A percentile compares a stretch with the other conserved stretches of the same genome.
These are phyloP conservation scores for Hamigera avellanea DNA, from an alignment of 495 filamentous ascomycete species.

Conservation along the genomic window DNA sequence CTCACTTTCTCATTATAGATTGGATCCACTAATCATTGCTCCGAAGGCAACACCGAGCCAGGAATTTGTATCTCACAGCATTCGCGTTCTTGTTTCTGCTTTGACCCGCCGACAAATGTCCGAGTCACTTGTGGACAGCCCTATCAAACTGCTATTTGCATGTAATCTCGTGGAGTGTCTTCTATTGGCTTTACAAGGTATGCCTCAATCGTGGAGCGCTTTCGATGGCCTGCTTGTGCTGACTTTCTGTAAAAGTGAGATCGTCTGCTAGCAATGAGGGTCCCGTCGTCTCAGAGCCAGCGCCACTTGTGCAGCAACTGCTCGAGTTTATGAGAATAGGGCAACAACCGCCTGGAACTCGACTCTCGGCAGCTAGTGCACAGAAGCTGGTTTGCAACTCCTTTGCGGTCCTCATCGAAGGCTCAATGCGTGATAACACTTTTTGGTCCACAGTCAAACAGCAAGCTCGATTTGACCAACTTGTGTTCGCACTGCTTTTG, in stretches of 20 bases:
- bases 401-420: constrained; percentile 54
- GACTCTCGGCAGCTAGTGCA: constrained; percentile 5
- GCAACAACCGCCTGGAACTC: constrained; percentile 3
- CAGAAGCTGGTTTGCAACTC: constrained; percentile 37
- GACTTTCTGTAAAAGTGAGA: constrained; percentile 7
- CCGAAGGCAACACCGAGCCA: constrained; percentile 20
- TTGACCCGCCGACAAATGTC: constrained; percentile 26
- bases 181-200: constrained; percentile 17
- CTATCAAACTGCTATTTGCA: constrained; percentile 18
- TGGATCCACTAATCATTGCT: constrained; percentile 3
- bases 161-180: constrained; percentile 27
- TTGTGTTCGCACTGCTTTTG: constrained; percentile 26
- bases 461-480: constrained; percentile 25
- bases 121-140: constrained; percentile 7
- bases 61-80: constrained; percentile 32
- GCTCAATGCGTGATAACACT: constrained; percentile 42
- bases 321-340: constrained; percentile 19
- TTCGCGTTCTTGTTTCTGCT: constrained; percentile 26
- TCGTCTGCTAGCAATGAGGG: constrained; percentile 4
- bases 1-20: background rate
- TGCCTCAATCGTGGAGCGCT: background rate
- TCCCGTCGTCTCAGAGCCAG: constrained; percentile 10
- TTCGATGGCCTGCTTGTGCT: background rate
- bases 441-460: constrained; percentile 51
- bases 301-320: constrained; percentile 17